Percentiles rank a stretch among this genome's conserved stretches.
Evolutionary conservation across 148 eudicot genomes (phyloP).

Genomic region (Selenicereus undatus): DNA sequence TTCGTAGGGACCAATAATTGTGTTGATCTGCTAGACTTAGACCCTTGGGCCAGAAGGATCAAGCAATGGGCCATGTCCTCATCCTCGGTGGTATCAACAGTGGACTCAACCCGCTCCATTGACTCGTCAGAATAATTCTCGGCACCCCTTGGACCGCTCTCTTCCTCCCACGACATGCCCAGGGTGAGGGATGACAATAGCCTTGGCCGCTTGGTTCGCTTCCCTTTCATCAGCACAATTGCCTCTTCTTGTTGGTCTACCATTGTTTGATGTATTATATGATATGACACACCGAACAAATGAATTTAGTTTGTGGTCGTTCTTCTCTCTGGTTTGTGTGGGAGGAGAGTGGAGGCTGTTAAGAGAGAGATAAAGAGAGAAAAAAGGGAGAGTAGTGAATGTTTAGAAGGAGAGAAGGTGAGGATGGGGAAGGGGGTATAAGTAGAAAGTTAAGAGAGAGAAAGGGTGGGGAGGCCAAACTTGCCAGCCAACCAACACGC

Average conservation of each 20-base stretch:
- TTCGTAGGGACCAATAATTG: neutral
- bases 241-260: constrained; percentile 30
- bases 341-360: neutral
- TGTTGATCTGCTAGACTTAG: neutral
- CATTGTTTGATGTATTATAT: neutral
- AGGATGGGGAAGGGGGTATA: neutral
- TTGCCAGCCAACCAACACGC: constrained; percentile 18
- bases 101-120: constrained; percentile 6
- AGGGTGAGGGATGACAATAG: constrained; percentile 43
- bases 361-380: neutral
- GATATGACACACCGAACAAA: neutral
- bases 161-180: constrained; percentile 16
- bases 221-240: constrained; percentile 43
- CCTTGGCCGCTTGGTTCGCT: constrained; percentile 61
- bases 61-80: constrained; percentile 81
- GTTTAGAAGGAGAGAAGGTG: constrained; percentile 23
- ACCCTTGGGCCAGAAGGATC: constrained; percentile 71
- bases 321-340: neutral
- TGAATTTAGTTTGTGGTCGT: neutral
- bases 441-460: neutral
- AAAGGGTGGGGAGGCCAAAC: neutral
- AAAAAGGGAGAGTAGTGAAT: neutral
- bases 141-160: neutral
- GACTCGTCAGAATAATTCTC: constrained; percentile 14
- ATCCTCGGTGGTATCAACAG: constrained; percentile 27